Evolutionary conservation across 2,329 filamentous ascomycete species (phyloP), one percentile per base, ranked within the genome.

Genomic region (Fusarium drepaniforme): DNA sequence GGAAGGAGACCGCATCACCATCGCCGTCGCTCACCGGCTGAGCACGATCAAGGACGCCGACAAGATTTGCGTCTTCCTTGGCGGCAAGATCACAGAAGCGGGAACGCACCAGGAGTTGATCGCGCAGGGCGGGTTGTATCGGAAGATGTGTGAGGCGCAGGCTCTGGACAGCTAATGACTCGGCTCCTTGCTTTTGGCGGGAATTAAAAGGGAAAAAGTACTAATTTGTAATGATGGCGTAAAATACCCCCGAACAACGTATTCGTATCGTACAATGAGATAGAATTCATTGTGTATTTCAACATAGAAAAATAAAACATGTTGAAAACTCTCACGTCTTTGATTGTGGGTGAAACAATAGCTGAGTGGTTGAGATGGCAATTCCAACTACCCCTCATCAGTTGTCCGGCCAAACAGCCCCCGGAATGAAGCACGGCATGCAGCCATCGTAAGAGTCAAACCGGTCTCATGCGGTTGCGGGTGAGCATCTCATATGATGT

Each of bases 11-110:
- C 76, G 77, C 16, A 78, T 78, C 44, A 79, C 77, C 6, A 69
- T 79, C 51, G 77, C 77, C 93, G 98, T 98, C 78, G 96, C 96
- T 1, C 96, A 98, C 84, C 91, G 96, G 49, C 88, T 98, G 6
- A 97, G 93, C 7, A 98, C 96, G 0, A 97, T 98, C 83, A 97
- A 98, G 83, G 86, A 91, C 65, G 89, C 89, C 0, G 88, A 92
- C 77, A 81, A 86, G 6, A 93, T 92, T 28, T 91, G 89, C 72
- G 90, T 92, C 0, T 91, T 93, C 78, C 87, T 90, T 9, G 83
- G 85, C 4, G 89, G 88, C 6, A 85, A 83, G 37, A 87, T 93
- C 64, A 83, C 90, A 3, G 91, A 92, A 76, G 82, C 84, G 63
- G 90, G 92, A 38, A 87, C 86, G 23, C 90, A 93, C 79, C 81